Conservation (phyloP, 163 green algal species). For the Chlamydomonas reinhardtii region DNA sequence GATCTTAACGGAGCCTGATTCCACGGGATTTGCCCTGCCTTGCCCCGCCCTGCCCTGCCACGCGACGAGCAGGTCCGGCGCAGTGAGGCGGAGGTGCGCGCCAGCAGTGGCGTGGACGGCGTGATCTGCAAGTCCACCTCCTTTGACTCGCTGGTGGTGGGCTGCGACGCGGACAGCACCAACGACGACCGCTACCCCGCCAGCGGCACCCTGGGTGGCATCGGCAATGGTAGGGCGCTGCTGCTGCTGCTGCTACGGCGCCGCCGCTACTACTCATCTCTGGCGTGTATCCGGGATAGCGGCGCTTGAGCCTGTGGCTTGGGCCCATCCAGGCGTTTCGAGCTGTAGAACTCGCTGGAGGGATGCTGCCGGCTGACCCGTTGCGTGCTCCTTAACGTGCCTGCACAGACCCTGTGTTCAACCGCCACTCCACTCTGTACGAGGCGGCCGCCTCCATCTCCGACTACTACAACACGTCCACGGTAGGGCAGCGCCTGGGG, state of each 20-base stretch:
- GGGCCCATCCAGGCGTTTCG: no score
- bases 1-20: no score
- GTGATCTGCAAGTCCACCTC: neutral
- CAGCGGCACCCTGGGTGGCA: neutral
- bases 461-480: conserved; percentile 26
- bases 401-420: conserved; percentile 26
- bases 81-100: neutral
- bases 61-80: conserved; percentile 28
- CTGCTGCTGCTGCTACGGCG: no score
- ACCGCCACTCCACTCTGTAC: neutral
- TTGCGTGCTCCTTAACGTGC: no score
- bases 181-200: neutral
- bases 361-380: no score
- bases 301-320: no score
- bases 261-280: no score
- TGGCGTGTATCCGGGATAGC: no score
- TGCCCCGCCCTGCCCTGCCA: no score
- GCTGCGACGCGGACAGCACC: neutral
- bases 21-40: no score
- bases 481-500: neutral
- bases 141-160: conserved; percentile 2
- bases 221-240: conserved; percentile 13
- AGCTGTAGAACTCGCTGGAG: no score
- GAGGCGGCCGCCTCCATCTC: neutral
- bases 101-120: neutral